Evolutionary conservation across 495 filamentous ascomycete species (phyloP), one percentile per base, ranked within the genome.

Genomic region (Trichoderma gamsii): DNA sequence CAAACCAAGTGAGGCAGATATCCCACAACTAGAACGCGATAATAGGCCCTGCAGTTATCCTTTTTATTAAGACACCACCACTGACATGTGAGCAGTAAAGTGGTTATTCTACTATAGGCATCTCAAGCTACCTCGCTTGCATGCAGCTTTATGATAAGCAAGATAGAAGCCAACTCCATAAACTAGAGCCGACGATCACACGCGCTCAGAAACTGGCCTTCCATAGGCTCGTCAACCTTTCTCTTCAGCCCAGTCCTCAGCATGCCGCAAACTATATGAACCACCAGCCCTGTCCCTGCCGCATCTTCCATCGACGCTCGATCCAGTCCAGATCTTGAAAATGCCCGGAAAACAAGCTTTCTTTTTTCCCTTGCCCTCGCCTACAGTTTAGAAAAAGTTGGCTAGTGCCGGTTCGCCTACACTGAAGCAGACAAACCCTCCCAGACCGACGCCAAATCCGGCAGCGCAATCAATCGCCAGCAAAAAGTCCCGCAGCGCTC

Each of bases 381-480:
- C 43, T 46, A 46, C 43, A 46, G 35, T 0, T 3, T 11, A 0
- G 3, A 46, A 46, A 15, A 18, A 15, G n/a, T 18, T 23, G 1
- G 21, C 21, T 56, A 56, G 51, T 23, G 51, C n/a, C 51, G 51
- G 51, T n/a, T 25, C 9, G 51, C 6, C 51, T 56, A 56, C 9
- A 56, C n/a, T 61, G 13, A n/a, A 29, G 23, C 56, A 61, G 51
- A 56, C 51, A 25, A 23, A 25, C 51, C 21, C 21, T 27, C 56
- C 15, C 56, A 61, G 56, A 61, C 56, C 56, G 56, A 61, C 56
- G 23, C 56, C 56, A 32, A 61, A 61, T 61, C 8, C 9, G 56
- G 56, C 49, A 52, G 49, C 49, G 23, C 23, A 61, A 32, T 15
- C 44, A 15, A 18, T 15, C 23, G 12, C 12, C 23, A 9, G 25